phyloP scores from a whole-genome alignment of 371 early-diverging fungal species.

The Lichtheimia ramosa region DNA sequence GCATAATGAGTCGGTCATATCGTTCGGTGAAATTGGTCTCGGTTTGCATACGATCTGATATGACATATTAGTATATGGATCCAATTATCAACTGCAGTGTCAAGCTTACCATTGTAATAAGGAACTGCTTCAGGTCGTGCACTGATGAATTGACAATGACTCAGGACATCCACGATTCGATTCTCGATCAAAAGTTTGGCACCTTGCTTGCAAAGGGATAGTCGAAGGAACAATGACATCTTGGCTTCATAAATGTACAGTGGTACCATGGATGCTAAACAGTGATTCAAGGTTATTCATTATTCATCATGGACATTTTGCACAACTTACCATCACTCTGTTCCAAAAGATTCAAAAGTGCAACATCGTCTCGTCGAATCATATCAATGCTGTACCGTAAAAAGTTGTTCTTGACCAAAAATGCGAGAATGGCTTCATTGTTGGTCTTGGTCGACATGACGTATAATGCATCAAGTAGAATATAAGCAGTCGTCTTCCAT shows the following conservation, averaged over 20 bases:
- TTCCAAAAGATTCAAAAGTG: conserved; percentile 59
- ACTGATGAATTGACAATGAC: conserved; percentile 65
- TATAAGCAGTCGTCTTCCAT: conserved; percentile 86
- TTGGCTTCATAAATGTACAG: conserved; percentile 82
- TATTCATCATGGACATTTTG: background rate
- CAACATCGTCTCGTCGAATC: conserved; percentile 68
- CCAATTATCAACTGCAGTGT: too few species aligned
- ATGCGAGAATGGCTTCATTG: conserved; percentile 58
- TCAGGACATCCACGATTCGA: conserved; percentile 77
- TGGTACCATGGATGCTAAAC: conserved; percentile 49
- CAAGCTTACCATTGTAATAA: conserved; percentile 2
- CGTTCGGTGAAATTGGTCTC: conserved; percentile 32
- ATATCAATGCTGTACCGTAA: conserved; percentile 64
- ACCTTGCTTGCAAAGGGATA: conserved; percentile 76
- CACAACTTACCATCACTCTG: conserved; percentile 48
- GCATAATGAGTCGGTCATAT: conserved; percentile 63
- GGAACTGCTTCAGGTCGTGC: conserved; percentile 12
- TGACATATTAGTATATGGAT: background rate
- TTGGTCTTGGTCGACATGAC: conserved; percentile 49
- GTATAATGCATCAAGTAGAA: conserved; percentile 73
- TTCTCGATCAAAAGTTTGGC: conserved; percentile 73
- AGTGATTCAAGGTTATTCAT: background rate
- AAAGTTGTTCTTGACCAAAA: conserved; percentile 69
- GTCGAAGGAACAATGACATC: conserved; percentile 76
- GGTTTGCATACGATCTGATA: background rate